Base-by-base conservation (phyloP, 2,329 filamentous ascomycete genomes). In the Neonectria hederae region DNA sequence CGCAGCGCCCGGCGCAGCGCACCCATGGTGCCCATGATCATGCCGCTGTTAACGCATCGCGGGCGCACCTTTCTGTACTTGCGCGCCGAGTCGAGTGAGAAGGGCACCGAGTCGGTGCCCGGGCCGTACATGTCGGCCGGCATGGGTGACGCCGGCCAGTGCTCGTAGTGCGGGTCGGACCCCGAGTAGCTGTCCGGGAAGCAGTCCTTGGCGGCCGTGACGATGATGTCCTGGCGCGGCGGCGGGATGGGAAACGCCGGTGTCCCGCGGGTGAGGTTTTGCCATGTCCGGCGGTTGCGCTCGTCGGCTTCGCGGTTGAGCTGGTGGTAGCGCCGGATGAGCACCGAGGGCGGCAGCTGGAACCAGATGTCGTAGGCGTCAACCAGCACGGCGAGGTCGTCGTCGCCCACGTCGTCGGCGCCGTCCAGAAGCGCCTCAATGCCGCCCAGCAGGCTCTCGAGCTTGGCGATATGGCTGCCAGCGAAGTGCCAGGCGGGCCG, bases 301-400 rank as follows among this genome's bases (percentile, higher is more conserved):
- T 69, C 71, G 52, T 80, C 72, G 13, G 78, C 78, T 42, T 78
- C 74, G 5, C 65, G 66, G 61, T 80, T 80, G 24, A 80, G 67
- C 14, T 70, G 69, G 54, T 79, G 78, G 58, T 76, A 81, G 8
- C 79, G 75, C 42, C 77, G 62, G 5, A 81, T 73, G 2, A 81
- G 72, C 1, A 79, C 77, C 5, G 76, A 76, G 0, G 78, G 76
- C 0, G 78, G 78, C 0, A 81, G 73, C 54, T 81, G 79, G 45
- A 81, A 81, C 78, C 78, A 80, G 40, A 78, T 68, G 45, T 81
- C 77, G 63, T 81, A 76, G 0, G 78, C 76, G 24, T 81, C 79
- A 2, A 81, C 76, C n/a, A 81, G 68, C 0, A 81, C 67, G 1
- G 75, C 74, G 1, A 81, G 62, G 58, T 79, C 77, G 11, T 80